Evolutionary conservation across 2,329 filamentous ascomycete genomes (phyloP).

Genomic region (Akanthomyces dipterigenus): DNA sequence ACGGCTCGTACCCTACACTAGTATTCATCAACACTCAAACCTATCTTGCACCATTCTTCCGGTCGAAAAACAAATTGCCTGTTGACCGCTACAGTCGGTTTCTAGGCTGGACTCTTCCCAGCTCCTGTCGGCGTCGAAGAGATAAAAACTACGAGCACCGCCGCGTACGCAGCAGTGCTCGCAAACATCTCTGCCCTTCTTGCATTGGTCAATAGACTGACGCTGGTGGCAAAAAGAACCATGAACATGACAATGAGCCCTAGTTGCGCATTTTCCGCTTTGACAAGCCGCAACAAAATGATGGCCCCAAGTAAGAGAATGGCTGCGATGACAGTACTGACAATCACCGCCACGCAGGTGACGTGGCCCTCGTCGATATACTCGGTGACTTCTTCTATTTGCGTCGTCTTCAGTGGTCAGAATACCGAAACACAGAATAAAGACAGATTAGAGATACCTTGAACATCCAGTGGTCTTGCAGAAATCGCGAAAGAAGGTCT

Average conservation of each 20-base stretch:
- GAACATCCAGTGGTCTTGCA: constrained; percentile 10
- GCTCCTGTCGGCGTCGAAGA: background rate
- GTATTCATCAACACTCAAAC: too few species aligned
- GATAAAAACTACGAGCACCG: background rate
- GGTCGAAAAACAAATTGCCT: too few species aligned
- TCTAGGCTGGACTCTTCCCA: background rate
- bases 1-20: too few species aligned
- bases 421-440: background rate
- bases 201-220: constrained; percentile 14
- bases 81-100: too few species aligned
- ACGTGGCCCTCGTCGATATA: background rate
- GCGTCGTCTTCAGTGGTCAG: background rate
- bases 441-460: background rate
- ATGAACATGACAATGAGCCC: constrained; percentile 16
- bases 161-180: constrained; percentile 5
- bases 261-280: constrained; percentile 1
- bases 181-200: constrained; percentile 10
- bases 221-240: constrained; percentile 14
- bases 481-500: constrained; percentile 6
- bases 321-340: background rate
- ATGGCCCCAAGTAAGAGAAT: background rate
- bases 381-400: background rate
- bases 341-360: background rate
- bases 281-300: background rate
- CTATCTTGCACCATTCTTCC: too few species aligned